Conservation (phyloP, 192 early-diverging fungal species). For the Funneliformis mosseae region DNA sequence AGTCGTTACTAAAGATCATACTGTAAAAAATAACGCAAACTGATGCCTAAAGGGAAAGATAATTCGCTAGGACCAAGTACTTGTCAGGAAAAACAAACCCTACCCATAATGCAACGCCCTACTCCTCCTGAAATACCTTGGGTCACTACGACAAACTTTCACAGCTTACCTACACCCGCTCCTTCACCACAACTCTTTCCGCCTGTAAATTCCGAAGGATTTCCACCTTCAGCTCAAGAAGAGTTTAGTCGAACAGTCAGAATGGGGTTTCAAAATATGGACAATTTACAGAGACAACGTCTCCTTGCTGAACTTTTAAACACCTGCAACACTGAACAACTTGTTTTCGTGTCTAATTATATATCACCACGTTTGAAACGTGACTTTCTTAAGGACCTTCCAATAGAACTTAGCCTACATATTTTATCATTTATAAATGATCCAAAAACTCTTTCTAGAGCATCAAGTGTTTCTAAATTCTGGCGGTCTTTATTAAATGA, state of each 20-base stretch:
- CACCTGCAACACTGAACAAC: constrained; percentile 52
- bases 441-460: constrained; percentile 70
- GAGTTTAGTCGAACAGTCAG: constrained; percentile 28
- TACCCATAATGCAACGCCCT: constrained; percentile 15
- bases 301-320: constrained; percentile 52
- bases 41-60: not conserved
- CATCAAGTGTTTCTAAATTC: constrained; percentile 68
- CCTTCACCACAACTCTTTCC: constrained; percentile 33
- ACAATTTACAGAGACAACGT: constrained; percentile 29
- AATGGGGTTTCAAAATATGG: constrained; percentile 34
- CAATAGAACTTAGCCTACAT: constrained; percentile 74
- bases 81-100: constrained; percentile 1
- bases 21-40: not conserved
- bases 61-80: not conserved
- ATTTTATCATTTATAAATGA: constrained; percentile 88
- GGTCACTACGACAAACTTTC: constrained; percentile 31
- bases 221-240: not conserved
- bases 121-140: constrained; percentile 22
- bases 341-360: constrained; percentile 50
- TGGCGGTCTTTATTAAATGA: constrained; percentile 59
- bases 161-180: constrained; percentile 28
- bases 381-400: constrained; percentile 85
- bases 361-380: constrained; percentile 74
- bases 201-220: not conserved
- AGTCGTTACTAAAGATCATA: not conserved